Percentiles rank a stretch among this genome's conserved stretches.
Evolutionary conservation across 1,139 yeast species (phyloP).

Genomic region (Candida neerlandica): DNA sequence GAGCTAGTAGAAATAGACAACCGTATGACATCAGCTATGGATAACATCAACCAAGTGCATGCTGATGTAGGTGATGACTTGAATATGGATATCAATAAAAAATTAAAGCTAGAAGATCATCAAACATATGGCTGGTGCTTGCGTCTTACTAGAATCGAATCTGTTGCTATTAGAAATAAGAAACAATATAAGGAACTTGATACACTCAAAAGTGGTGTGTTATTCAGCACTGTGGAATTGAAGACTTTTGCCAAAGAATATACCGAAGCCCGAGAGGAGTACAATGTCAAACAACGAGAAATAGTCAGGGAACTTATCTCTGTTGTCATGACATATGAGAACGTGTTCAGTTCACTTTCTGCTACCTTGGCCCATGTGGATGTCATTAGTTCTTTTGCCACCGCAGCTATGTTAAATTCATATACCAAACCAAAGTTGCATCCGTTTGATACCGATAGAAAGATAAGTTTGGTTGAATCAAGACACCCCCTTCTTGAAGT

Average conservation of each 20-base stretch:
- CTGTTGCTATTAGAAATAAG: conserved; percentile 69
- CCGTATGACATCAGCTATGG: conserved; percentile 56
- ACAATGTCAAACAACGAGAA: conserved; percentile 71
- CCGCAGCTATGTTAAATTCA: conserved; percentile 74
- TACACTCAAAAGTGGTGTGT: conserved; percentile 94
- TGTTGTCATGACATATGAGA: conserved; percentile 78
- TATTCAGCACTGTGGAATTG: conserved; percentile 73
- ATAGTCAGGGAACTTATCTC: conserved; percentile 80
- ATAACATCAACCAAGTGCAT: conserved; percentile 63
- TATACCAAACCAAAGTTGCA: conserved; percentile 71
- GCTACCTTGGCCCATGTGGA: conserved; percentile 72
- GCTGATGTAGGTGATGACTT: conserved; percentile 70
- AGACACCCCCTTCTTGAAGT: conserved; percentile 94
- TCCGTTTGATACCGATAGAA: conserved; percentile 46
- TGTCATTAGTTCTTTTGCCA: conserved; percentile 84
- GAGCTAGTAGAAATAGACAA: conserved; percentile 62
- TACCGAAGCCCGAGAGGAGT: conserved; percentile 60
- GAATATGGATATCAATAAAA: conserved; percentile 80
- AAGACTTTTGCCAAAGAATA: conserved; percentile 62
- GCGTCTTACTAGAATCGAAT: conserved; percentile 88
- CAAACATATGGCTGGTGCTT: conserved; percentile 91
- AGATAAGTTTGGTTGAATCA: conserved; percentile 64
- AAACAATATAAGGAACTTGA: conserved; percentile 73
- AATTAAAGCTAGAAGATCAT: conserved; percentile 85
- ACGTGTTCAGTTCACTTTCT: conserved; percentile 71